Conservation (phyloP, 805 yeast genomes). For the Lipomyces yamanashiensis region DNA sequence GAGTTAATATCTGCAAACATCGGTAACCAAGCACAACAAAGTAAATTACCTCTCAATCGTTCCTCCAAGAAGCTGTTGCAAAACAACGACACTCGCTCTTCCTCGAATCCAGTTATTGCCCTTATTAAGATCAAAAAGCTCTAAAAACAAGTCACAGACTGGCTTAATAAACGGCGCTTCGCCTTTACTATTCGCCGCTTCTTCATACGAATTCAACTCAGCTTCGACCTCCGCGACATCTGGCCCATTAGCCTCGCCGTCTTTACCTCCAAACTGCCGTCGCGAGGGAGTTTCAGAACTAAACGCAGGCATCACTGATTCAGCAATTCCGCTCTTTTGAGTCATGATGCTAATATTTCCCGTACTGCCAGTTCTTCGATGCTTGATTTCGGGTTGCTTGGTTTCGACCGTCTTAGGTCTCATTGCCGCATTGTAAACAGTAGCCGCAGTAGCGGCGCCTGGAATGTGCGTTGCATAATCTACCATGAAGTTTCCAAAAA, state of each 20-base stretch:
- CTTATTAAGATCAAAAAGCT: slow-evolving; percentile 67
- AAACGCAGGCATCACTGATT: neutral
- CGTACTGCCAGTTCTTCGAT: slow-evolving; percentile 12
- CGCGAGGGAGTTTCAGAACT: neutral
- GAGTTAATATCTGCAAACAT: neutral
- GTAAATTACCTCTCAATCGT: slow-evolving; percentile 66
- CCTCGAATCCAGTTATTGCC: slow-evolving; percentile 83
- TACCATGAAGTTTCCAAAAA: slow-evolving; percentile 30
- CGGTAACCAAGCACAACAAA: slow-evolving; percentile 39
- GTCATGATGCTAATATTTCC: slow-evolving; percentile 17
- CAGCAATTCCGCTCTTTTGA: slow-evolving; percentile 2
- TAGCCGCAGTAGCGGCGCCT: slow-evolving; percentile 5
- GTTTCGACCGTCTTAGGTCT: neutral
- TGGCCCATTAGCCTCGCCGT: neutral
- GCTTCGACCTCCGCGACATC: slow-evolving; percentile 39
- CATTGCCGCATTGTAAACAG: slow-evolving; percentile 21
- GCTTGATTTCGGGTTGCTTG: neutral
- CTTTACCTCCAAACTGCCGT: slow-evolving; percentile 4
- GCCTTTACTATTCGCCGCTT: slow-evolving; percentile 39
- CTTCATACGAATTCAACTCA: slow-evolving; percentile 60
- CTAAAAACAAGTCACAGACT: slow-evolving; percentile 73
- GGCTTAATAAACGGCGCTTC: slow-evolving; percentile 71
- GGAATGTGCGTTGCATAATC: slow-evolving; percentile 34
- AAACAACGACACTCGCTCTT: slow-evolving; percentile 73
- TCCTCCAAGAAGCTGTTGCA: slow-evolving; percentile 86